Base-by-base conservation (phyloP, 2,329 filamentous ascomycete species). In the Lizonia empirigonia region DNA sequence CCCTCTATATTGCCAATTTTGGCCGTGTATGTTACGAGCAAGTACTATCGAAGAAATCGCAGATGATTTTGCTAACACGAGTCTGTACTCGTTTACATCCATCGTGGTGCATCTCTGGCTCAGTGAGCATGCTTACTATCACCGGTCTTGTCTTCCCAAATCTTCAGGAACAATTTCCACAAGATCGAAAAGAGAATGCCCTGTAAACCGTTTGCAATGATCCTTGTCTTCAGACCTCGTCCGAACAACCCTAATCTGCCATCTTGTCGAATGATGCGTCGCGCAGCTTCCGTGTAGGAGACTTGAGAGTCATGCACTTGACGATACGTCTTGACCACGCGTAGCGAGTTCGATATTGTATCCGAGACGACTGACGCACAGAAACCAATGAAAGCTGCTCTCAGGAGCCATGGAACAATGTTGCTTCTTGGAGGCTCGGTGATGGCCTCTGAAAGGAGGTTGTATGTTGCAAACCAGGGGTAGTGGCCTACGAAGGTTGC, bases 401-500 rank as follows among this genome's bases (percentile, higher is more conserved):
- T 57, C 1, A 68, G 55, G 2, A 68, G 48, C 65, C 65, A 68
- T 30, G 56, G 53, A 0, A 59, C 41, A 9, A 67, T 55, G 18
- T 66, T 49, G 3, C 61, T 44, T n/a, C 50, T 62, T 0, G 59
- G 44, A 5, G 65, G 64, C 44, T 66, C 63, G 9, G 24, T 42
- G 6, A 67, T 61, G 1, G 50, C 44, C 8, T 64, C 62, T 0
- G 65, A 68, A 0, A 68, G 55, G 19, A 64, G 58, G 29, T 67
- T 67, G 41, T 67, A 68, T 1, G 54, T 59, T 1, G 64, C 64
- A 30, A 68, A 68, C 65, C 65, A 68, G 6, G 65, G 65, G 40
- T 68, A 68, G 15, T 68, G 64, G 5, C 65, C 65, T 0, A 67
- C 63, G 24, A 68, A 68, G 0, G 65, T 68, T 2, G 65, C 65